A percentile compares a stretch with the other conserved stretches of the same genome.
Conservation (phyloP, 495 filamentous ascomycete species). For the Xylaria grammica region DNA sequence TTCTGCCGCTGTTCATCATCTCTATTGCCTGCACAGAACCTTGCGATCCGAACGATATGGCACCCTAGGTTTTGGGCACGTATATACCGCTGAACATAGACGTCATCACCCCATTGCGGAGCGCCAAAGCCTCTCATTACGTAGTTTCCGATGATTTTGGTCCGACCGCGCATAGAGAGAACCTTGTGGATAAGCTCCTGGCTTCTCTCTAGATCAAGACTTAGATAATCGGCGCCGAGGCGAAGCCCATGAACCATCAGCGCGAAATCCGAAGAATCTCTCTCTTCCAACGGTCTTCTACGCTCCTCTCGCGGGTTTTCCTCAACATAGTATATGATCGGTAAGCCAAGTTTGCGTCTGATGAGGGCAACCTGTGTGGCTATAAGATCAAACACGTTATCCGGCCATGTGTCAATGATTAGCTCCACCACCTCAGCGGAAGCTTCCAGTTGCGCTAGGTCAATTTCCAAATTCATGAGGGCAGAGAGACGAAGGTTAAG, state of each 20-base stretch:
- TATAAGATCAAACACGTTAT: constrained; percentile 55
- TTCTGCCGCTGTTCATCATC: constrained; percentile 62
- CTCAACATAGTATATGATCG: constrained; percentile 73
- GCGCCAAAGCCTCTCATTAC: constrained; percentile 55
- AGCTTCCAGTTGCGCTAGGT: constrained; percentile 68
- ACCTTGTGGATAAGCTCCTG: constrained; percentile 58
- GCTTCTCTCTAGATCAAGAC: constrained; percentile 66
- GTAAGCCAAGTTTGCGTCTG: constrained; percentile 66
- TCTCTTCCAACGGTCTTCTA: constrained; percentile 37
- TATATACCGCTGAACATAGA: constrained; percentile 59
- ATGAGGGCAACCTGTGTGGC: constrained; percentile 63
- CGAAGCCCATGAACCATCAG: constrained; percentile 71
- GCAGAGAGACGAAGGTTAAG: constrained; percentile 68
- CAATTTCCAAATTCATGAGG: constrained; percentile 57
- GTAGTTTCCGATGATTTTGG: constrained; percentile 76
- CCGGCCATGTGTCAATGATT: constrained; percentile 67
- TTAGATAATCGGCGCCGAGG: constrained; percentile 75
- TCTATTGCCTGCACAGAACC: constrained; percentile 62
- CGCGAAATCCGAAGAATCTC: constrained; percentile 61
- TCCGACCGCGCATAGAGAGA: constrained; percentile 63
- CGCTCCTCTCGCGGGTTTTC: constrained; percentile 54
- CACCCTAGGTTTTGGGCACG: constrained; percentile 68
- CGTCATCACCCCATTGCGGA: constrained; percentile 66
- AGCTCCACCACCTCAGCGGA: constrained; percentile 76
- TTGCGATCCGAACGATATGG: constrained; percentile 70